Evolutionary conservation across 768 basidiomycete genomes (phyloP), one percentile per base, ranked within the genome.

Genomic region (Mycena kentingensis): DNA sequence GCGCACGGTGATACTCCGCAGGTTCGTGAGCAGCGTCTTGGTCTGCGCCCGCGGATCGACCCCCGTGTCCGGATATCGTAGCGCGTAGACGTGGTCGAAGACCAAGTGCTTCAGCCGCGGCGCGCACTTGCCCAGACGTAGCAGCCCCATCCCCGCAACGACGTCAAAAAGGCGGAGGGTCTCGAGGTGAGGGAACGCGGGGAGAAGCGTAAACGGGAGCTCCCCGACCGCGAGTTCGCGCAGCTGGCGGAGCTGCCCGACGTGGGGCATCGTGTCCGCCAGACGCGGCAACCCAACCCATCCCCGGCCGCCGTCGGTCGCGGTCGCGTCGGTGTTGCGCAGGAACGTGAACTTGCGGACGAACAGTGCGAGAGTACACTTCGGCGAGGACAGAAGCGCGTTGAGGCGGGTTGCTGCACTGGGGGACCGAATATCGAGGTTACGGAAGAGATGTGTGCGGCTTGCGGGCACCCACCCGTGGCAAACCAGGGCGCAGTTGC

Each of bases 381-480:
- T 48, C 0, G 52, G 48, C 27, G 41, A 54, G 1, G 24, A 47
- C 10, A 58, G 52, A 16, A 58, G 52, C 11, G 19, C 47, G 49
- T 58, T 44, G 31, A 58, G 49, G 2, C 34, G 38, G 25, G 25
- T 27, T 26, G 12, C 6, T n/a, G 22, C 8, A 10, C 5, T 24
- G 11, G 18, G 22, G 6, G 44, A 18, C 2, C 44, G 26, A 29
- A 58, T 34, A 16, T 49, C 45, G 18, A 59, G 45, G 12, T 42
- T 27, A 10, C 22, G 45, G 39, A 58, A 58, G 3, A 58, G 52
- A 29, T 58, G 57, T 28, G 49, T 54, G 2, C 57, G 53, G 31
- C 58, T 59, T 8, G 53, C 43, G 27, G 49, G 46, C 18, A 52
- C 38, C 53, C 58, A 59, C 13, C 45, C 50, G 29, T 54, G 53